Evolutionary conservation across 805 yeast species (phyloP).

Genomic region (Candida taoyuanica): DNA sequence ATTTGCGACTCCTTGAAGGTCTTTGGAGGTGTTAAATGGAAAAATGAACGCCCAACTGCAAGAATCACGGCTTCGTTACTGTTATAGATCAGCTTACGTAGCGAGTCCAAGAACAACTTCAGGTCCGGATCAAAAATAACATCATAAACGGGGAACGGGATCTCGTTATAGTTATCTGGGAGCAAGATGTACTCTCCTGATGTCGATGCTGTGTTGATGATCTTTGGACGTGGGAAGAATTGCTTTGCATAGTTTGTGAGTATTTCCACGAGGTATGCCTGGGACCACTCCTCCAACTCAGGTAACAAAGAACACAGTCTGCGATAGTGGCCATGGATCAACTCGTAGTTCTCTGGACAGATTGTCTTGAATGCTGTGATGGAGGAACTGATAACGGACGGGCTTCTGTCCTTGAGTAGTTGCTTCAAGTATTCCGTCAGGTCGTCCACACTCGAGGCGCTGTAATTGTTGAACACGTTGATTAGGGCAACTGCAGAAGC

Average conservation of each 20-base stretch:
- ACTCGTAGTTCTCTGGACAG: conserved; percentile 52
- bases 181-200: conserved; percentile 30
- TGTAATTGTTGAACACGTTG: conserved; percentile 44
- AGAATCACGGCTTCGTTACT: conserved; percentile 57
- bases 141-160: conserved; percentile 37
- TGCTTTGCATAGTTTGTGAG: conserved; percentile 61
- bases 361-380: conserved; percentile 50
- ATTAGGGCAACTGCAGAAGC: conserved; percentile 75
- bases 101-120: conserved; percentile 44
- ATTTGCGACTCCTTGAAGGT: conserved; percentile 44
- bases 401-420: conserved; percentile 61
- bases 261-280: conserved; percentile 51
- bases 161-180: conserved; percentile 40
- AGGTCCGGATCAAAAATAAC: conserved; percentile 52
- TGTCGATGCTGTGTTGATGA: conserved; percentile 31
- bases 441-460: conserved; percentile 43
- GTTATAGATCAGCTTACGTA: conserved; percentile 44
- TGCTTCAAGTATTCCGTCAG: conserved; percentile 44
- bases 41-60: conserved; percentile 52
- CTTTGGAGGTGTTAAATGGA: conserved; percentile 54
- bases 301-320: conserved; percentile 44
- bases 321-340: conserved; percentile 69
- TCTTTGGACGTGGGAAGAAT: conserved; percentile 53
- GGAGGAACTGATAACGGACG: conserved; percentile 67
- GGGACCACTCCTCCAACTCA: conserved; percentile 72